A percentile compares a stretch with the other conserved stretches of the same genome.
These are phyloP conservation scores for Borealophlyctis nickersoniae DNA, from an alignment of 192 early-diverging fungal genomes.

Conservation along the genomic window DNA sequence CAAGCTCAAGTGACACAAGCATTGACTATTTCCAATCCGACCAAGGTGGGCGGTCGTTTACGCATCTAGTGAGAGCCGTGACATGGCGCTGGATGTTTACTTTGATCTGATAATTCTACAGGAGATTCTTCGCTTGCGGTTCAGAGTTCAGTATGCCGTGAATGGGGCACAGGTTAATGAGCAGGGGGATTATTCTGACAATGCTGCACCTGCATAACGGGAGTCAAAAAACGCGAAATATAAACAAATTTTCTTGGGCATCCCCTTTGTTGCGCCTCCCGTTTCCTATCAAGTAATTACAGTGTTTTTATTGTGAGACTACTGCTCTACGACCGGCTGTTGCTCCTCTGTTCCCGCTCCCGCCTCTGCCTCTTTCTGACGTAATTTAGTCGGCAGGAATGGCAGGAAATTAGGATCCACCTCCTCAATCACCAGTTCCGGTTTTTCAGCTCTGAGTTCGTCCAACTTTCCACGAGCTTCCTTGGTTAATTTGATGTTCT, in stretches of 20 bases:
- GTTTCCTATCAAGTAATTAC: too few relatives aligned
- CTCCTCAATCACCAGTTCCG: constrained; percentile 38
- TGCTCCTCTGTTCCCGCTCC: too few relatives aligned
- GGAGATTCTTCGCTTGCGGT: constrained; percentile 45
- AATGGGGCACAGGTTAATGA: constrained; percentile 60
- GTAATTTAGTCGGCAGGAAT: too few relatives aligned
- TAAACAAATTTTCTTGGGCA: too few relatives aligned
- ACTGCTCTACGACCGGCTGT: too few relatives aligned
- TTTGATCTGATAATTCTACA: too few relatives aligned
- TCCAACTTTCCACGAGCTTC: constrained; percentile 39
- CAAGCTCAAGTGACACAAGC: constrained; percentile 41
- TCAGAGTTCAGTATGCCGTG: constrained; percentile 44
- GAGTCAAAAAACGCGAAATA: not conserved
- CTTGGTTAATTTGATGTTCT: constrained; percentile 38
- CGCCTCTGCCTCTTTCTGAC: too few relatives aligned
- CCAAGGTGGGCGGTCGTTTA: constrained; percentile 33
- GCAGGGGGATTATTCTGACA: constrained; percentile 39
- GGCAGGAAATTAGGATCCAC: not conserved
- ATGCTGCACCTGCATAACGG: constrained; percentile 1
- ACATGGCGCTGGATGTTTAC: too few relatives aligned
- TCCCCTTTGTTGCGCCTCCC: too few relatives aligned
- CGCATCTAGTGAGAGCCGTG: not conserved
- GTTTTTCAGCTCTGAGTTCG: constrained; percentile 44
- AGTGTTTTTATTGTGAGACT: too few relatives aligned
- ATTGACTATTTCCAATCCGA: constrained; percentile 39